phyloP scores from a whole-genome alignment of 169 alveolate genomes.

The Ichthyophthirius multifiliis region DNA sequence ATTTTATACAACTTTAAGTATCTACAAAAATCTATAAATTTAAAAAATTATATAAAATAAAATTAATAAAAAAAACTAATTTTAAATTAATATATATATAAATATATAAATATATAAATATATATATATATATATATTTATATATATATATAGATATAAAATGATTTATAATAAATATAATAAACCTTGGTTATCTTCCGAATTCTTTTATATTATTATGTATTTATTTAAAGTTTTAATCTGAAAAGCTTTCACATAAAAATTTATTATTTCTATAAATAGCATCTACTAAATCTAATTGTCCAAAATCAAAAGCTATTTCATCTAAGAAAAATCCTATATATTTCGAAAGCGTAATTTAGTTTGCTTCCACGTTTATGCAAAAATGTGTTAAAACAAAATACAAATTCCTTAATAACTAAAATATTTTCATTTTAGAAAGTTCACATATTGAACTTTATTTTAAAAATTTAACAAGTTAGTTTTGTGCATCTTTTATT shows the following conservation, averaged over 20 bases:
- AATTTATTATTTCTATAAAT: constrained; percentile 29
- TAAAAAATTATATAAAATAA: too few relatives aligned
- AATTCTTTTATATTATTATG: neutral
- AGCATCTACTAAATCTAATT: constrained; percentile 9
- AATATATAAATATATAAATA: too few relatives aligned
- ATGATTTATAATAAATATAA: constrained; percentile 14
- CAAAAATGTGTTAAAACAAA: constrained; percentile 16
- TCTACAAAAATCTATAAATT: too few relatives aligned
- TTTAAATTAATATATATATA: too few relatives aligned
- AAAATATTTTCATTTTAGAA: neutral
- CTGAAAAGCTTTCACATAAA: constrained; percentile 30
- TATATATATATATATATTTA: too few relatives aligned
- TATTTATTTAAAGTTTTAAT: neutral
- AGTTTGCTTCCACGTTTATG: constrained; percentile 2
- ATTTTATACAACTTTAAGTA: too few relatives aligned
- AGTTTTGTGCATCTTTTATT: constrained; percentile 30
- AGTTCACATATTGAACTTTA: neutral
- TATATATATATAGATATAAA: too few relatives aligned
- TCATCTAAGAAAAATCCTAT: constrained; percentile 34
- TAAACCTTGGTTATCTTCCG: constrained; percentile 35
- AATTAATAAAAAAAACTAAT: too few relatives aligned
- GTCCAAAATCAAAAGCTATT: constrained; percentile 26
- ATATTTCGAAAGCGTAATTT: constrained; percentile 11
- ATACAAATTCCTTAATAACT: constrained; percentile 16
- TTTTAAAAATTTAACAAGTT: constrained; percentile 24